phyloP scores from a whole-genome alignment of 352 stramenopile species.

The Pythium dissimile region DNA sequence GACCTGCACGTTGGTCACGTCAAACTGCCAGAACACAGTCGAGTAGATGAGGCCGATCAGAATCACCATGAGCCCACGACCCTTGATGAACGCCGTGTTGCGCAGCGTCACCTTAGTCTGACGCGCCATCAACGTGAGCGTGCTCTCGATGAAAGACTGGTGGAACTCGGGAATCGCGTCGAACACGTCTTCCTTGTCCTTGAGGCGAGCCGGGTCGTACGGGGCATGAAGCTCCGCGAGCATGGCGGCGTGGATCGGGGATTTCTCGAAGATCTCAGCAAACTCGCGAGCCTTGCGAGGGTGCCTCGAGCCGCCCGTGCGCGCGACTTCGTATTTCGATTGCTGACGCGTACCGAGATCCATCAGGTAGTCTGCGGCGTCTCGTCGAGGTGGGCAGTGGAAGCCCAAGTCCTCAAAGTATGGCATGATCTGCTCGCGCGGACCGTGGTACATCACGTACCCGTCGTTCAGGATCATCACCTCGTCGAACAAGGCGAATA shows the following conservation, averaged over 20 bases:
- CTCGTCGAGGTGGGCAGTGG: conserved; percentile 18
- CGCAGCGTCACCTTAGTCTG: conserved; percentile 43
- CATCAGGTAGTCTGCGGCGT: conserved; percentile 24
- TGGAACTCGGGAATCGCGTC: neutral
- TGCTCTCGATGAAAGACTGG: conserved; percentile 3
- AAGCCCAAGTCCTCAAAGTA: conserved; percentile 35
- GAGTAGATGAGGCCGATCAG: conserved; percentile 26
- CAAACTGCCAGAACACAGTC: conserved; percentile 19
- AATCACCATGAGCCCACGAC: conserved; percentile 23
- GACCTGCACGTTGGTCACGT: conserved; percentile 14
- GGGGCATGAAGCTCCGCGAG: conserved; percentile 78
- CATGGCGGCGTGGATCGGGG: conserved; percentile 9
- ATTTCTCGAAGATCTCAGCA: conserved; percentile 15
- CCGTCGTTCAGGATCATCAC: conserved; percentile 38
- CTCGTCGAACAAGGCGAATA: conserved; percentile 32
- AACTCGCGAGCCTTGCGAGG: conserved; percentile 14
- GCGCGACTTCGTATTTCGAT: conserved; percentile 3
- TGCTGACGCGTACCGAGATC: conserved; percentile 18
- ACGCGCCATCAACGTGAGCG: conserved; percentile 16
- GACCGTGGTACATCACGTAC: conserved; percentile 39
- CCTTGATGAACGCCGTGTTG: conserved; percentile 26
- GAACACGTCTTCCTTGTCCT: conserved; percentile 41
- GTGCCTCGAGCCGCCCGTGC: neutral
- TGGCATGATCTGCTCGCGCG: conserved; percentile 19
- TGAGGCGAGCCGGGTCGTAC: conserved; percentile 87